Conservation (phyloP, 768 basidiomycete species). For the Porpolomopsis calyptriformis region DNA sequence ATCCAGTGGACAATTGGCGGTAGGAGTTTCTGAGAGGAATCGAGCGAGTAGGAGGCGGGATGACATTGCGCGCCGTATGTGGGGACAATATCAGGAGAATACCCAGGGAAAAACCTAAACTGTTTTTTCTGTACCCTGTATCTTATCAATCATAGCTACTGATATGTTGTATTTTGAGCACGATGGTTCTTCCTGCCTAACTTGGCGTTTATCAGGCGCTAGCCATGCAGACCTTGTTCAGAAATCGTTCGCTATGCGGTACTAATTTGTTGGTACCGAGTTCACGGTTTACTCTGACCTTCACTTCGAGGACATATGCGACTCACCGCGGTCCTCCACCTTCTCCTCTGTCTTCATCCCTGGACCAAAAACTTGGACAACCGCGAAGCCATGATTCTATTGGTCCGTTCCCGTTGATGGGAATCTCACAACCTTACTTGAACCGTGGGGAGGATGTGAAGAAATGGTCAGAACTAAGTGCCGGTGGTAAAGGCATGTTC, state of each 20-base stretch:
- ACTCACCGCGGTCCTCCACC: conserved; percentile 34
- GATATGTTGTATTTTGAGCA: too few species aligned
- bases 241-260: neutral
- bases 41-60: too few species aligned
- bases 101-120: too few species aligned
- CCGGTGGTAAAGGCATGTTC: conserved; percentile 61
- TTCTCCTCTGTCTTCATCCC: conserved; percentile 51
- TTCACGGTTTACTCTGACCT: neutral
- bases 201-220: too few species aligned
- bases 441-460: conserved; percentile 45
- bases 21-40: too few species aligned
- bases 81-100: too few species aligned
- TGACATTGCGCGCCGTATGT: too few species aligned
- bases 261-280: neutral
- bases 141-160: too few species aligned
- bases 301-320: conserved; percentile 29
- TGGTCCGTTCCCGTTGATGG: conserved; percentile 74
- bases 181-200: too few species aligned
- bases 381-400: conserved; percentile 45
- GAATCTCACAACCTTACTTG: conserved; percentile 47
- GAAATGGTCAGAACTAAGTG: conserved; percentile 73
- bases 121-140: too few species aligned
- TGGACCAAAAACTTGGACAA: conserved; percentile 45
- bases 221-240: too few species aligned
- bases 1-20: too few species aligned